phyloP scores from a whole-genome alignment of 2,329 filamentous ascomycete genomes.

The Fusarium sp. region DNA sequence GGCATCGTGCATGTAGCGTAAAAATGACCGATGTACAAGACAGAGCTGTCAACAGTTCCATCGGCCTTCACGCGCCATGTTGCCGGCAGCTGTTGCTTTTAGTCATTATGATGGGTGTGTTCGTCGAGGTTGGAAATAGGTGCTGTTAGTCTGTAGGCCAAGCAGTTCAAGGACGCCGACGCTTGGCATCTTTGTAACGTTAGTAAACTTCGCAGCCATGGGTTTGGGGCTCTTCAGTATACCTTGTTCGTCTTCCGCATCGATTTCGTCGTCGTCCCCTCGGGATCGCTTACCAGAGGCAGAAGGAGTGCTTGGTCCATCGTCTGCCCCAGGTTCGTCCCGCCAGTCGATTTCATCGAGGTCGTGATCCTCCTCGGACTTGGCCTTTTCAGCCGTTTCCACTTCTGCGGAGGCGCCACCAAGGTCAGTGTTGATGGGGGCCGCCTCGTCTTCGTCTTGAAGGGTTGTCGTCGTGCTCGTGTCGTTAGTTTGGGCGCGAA shows the following conservation, averaged over 20 bases:
- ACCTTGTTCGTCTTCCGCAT: constrained; percentile 52
- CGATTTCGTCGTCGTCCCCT: constrained; percentile 45
- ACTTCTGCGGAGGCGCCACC: constrained; percentile 35
- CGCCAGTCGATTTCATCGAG: constrained; percentile 49
- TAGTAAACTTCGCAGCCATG: constrained; percentile 37
- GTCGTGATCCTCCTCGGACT: constrained; percentile 34
- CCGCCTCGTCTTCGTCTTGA: constrained; percentile 48
- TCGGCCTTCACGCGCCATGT: constrained; percentile 7
- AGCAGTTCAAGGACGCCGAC: constrained; percentile 56
- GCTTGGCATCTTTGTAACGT: constrained; percentile 60
- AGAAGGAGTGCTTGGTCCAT: constrained; percentile 33
- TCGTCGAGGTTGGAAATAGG: constrained; percentile 13
- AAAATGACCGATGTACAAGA: constrained; percentile 3
- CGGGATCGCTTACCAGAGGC: constrained; percentile 46
- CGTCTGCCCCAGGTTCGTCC: constrained; percentile 44
- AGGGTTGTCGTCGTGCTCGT: constrained; percentile 50
- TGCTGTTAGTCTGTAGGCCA: constrained; percentile 33
- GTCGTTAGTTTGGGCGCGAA: constrained; percentile 32
- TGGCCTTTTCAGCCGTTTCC: constrained; percentile 38
- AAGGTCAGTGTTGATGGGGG: constrained; percentile 40
- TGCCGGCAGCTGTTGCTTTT: constrained; percentile 22
- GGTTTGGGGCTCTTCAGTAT: constrained; percentile 1
- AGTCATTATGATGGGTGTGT: constrained; percentile 16
- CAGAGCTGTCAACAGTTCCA: not conserved
- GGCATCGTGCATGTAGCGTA: constrained; percentile 12